Evolutionary conservation across 2,329 filamentous ascomycete genomes (phyloP).

Genomic region (Mycosphaerelloides madeirae): DNA sequence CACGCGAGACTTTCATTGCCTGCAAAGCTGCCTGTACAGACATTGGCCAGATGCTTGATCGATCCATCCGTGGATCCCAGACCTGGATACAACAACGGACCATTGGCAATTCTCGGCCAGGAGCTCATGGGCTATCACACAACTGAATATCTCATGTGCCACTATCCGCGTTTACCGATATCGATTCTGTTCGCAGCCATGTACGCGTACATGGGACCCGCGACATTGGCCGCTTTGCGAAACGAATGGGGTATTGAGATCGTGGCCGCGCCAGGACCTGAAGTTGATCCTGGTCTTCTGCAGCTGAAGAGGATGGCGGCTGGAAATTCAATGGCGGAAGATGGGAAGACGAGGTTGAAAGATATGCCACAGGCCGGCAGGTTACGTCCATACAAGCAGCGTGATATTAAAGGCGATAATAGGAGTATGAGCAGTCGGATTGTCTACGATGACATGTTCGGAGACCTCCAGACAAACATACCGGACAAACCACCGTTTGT

Average conservation of each 20-base stretch:
- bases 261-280: conserved; percentile 78
- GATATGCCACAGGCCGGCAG: conserved; percentile 25
- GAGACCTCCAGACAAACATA: conserved; percentile 50
- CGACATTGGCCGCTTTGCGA: conserved; percentile 68
- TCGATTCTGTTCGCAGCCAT: conserved; percentile 80
- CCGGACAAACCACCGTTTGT: conserved; percentile 17
- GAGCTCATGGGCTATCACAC: conserved; percentile 85
- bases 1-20: conserved; percentile 84
- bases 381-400: conserved; percentile 5
- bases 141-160: conserved; percentile 79
- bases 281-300: conserved; percentile 86
- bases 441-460: conserved; percentile 79
- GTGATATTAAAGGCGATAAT: conserved; percentile 29
- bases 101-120: conserved; percentile 73
- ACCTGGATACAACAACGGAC: conserved; percentile 80
- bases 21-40: conserved; percentile 74
- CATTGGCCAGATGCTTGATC: conserved; percentile 78
- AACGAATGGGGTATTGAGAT: conserved; percentile 87
- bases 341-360: conserved; percentile 25
- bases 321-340: conserved; percentile 35
- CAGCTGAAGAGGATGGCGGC: conserved; percentile 62
- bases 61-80: conserved; percentile 78
- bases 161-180: conserved; percentile 87
- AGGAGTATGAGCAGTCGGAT: conserved; percentile 62
- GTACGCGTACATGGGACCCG: conserved; percentile 74